Evolutionary conservation across 306 rosid species (phyloP).

Genomic region (Cicer judaicum): DNA sequence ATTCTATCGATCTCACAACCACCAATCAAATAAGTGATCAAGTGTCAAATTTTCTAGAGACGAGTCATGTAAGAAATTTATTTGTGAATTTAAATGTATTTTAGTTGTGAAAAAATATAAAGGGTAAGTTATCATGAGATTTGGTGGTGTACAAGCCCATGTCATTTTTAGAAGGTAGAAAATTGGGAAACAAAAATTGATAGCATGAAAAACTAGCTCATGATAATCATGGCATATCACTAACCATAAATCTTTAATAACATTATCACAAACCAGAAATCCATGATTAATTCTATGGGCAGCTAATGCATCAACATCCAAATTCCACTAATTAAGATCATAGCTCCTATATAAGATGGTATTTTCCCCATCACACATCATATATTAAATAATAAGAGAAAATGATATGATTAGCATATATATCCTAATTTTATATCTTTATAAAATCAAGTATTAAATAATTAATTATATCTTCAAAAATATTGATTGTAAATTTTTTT

Average conservation of each 20-base stretch:
- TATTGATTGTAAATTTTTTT: too few species aligned
- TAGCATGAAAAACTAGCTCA: constrained; percentile 45
- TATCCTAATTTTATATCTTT: too few species aligned
- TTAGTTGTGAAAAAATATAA: constrained; percentile 26
- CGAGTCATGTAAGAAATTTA: constrained; percentile 32
- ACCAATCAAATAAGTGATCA: neutral
- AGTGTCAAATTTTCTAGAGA: constrained; percentile 39
- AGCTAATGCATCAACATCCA: constrained; percentile 16
- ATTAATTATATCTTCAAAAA: too few species aligned
- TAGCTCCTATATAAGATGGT: constrained; percentile 4
- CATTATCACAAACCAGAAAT: constrained; percentile 43
- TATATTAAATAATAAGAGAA: too few species aligned
- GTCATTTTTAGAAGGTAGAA: constrained; percentile 44
- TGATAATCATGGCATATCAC: constrained; percentile 42
- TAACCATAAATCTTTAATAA: constrained; percentile 36
- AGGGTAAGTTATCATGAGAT: constrained; percentile 39
- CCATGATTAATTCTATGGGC: constrained; percentile 9
- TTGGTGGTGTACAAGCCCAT: constrained; percentile 42
- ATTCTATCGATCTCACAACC: too few species aligned
- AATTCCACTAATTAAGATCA: neutral
- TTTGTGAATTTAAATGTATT: constrained; percentile 24
- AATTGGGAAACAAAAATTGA: constrained; percentile 47
- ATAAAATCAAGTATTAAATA: too few species aligned
- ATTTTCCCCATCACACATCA: neutral
- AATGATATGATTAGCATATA: too few species aligned